Base-by-base conservation (phyloP, 164 flowering plant genomes). In the Vitis labrusca region DNA sequence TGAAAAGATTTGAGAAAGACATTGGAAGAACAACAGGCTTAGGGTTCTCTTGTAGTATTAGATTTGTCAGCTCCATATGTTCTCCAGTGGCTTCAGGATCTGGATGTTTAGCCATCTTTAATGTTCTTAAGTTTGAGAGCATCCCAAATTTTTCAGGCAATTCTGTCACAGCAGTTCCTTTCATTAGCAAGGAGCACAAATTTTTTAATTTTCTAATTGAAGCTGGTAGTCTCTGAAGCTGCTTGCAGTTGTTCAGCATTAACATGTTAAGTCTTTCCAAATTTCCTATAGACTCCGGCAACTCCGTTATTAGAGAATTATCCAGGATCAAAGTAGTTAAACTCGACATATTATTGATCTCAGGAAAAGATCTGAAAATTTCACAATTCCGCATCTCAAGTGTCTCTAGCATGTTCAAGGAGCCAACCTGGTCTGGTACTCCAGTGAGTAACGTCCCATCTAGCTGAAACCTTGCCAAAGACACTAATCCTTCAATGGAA, bases 261-360 rank as follows among this genome's bases (percentile, higher is more conserved):
- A 79, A 65, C 7, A 59, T 59, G 65, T 3, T 11, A 15, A 82
- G 80, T 9, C 55, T 71, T 59, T 68, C 73, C 68, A 82, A 66
- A 66, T 47, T 50, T 8, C 81, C 81, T 10, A 82, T 72, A 44
- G 78, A 73, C 66, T 79, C 85, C 5, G 83, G 85, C 72, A 82
- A 44, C 67, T 68, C 73, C 19, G 67, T 68, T 60, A 78, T 74
- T 14, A 27, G 15, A 47, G 51, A 16, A 52, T 51, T 16, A 9
- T 30, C 44, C 5, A 78, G 48, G 23, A 62, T 32, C 64, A 78
- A 63, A 27, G 61, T 57, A 51, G 70, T 74, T 30, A 78, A 55
- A 49, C 48, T 74, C 66, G 53, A 63, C 68, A 74, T 30, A 1
- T 66, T 54, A 23, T 67, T 78, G 51, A 74, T 37, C 32, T 67